These are phyloP conservation scores for Trichoderma citrinoviride DNA, from an alignment of 2,329 filamentous ascomycete species.

Conservation along the genomic window DNA sequence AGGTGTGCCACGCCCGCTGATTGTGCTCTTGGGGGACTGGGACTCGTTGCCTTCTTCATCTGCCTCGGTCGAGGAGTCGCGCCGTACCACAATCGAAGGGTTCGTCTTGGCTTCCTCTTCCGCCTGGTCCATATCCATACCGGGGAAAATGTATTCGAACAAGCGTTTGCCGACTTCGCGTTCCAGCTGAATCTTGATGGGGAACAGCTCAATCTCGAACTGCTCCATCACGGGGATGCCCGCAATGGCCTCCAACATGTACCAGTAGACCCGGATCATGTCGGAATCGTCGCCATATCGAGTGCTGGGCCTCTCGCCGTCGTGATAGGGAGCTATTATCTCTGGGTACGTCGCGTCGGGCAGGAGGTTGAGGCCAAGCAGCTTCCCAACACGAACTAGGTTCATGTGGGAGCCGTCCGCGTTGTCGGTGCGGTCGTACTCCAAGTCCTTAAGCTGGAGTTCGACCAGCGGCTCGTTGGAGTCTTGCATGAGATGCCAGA, in stretches of 20 bases:
- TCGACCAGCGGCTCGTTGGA: conserved; percentile 86
- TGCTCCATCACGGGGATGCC: conserved; percentile 96
- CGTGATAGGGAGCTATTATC: conserved; percentile 87
- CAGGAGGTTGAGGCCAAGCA: conserved; percentile 86
- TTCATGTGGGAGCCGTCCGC: conserved; percentile 97
- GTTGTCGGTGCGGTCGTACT: conserved; percentile 95
- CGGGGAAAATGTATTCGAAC: conserved; percentile 97
- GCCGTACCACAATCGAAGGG: conserved; percentile 58
- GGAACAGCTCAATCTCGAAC: conserved; percentile 91
- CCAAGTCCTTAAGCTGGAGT: conserved; percentile 84
- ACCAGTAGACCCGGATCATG: conserved; percentile 94
- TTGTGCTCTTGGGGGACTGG: conserved; percentile 41
- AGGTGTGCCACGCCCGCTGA: conserved; percentile 38
- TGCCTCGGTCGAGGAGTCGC: conserved; percentile 29
- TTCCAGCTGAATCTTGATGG: conserved; percentile 90
- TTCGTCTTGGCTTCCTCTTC: conserved; percentile 51
- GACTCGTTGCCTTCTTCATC: conserved; percentile 52
- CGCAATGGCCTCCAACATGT: conserved; percentile 96
- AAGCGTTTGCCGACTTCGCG: conserved; percentile 87
- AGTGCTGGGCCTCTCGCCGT: conserved; percentile 55
- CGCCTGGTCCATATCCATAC: conserved; percentile 59
- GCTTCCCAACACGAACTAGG: conserved; percentile 79
- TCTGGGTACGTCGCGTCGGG: conserved; percentile 90
- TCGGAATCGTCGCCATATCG: conserved; percentile 52
- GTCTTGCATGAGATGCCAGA: conserved; percentile 93